Evolutionary conservation across 257 asterid genomes (phyloP), one percentile per base, ranked within the genome.

Genomic region (Solanum sejunctum): DNA sequence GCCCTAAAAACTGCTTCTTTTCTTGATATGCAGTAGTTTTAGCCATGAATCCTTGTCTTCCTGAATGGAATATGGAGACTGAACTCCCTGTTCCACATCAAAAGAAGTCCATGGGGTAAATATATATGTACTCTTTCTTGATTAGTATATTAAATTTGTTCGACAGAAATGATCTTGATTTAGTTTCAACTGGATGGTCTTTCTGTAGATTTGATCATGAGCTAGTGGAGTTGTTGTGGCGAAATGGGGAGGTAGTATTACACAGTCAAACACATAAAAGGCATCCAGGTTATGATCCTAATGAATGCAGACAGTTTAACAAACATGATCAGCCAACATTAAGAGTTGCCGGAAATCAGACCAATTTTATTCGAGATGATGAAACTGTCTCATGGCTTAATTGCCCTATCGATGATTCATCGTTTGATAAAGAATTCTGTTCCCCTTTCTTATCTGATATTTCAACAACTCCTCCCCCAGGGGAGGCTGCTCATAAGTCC

Each of bases 211-310:
- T 89, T 84, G 95, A 90, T 69, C 89, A 88, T 89, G 98, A 91
- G 60, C 87, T 95, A 55, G 91, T 93, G 87, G 99, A 95, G 90
- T 93, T 95, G 85, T 86, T 92, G 21, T 95, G 98, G 99, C 93
- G 92, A 75, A 92, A 95, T 85, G 99, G 99, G 28, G 97, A 94
- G 77, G 92, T 93, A 17, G 93, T 95, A 21, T 73, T 93, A 84
- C 89, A 92, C 67, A 91, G 87, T 85, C 99, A 94, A 82, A 91
- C 79, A 81, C 90, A 86, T 28, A 84, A 88, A 83, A 93, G 90
- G 82, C 85, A 89, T 43, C 82, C 60, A 64, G 80, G 81, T 26
- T 55, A n/a, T 56, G 91, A 84, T 55, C 78, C 84, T 54, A 52
- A 61, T 55, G 88, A 89, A 28, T 47, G 86, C 18, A 92, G 89